Evolutionary conservation across 73 alveolate species (phyloP), one percentile per base, ranked within the genome.

Genomic region (Breviolum minutum): DNA sequence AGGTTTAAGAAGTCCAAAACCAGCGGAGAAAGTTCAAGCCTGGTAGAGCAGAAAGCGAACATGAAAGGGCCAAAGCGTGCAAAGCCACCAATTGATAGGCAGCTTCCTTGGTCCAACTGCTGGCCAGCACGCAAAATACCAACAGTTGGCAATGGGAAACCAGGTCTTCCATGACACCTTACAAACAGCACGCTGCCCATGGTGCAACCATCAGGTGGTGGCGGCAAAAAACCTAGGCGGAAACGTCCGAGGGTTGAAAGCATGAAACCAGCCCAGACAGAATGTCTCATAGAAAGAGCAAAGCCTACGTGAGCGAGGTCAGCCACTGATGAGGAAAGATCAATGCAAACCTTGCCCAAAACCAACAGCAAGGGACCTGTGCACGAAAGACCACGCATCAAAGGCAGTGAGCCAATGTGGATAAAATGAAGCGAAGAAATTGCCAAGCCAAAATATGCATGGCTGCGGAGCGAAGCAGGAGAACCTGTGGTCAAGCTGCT

Each of bases 31-130:
- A 69, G 30, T 30, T 62, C 95, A 9, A 60, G 30, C 70, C 95
- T 12, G 10, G 83, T 32, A 11, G 54, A 11, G 19, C 66, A 61
- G 66, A 63, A 87, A 32, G 40, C n/a, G 20, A 40, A 64, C 73
- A 69, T 10, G 54, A 66, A 29, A 12, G 32, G 30, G 20, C 66
- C 95, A 17, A 69, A 63, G 5, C 95, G 29, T 17, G 83, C 95
- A 30, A 87, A 87, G 68, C 74, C 79, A 19, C 79, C 54, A 26
- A 87, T 87, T 87, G 95, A 30, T 66, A 87, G 95, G 82, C 95
- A 87, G 95, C 95, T 87, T 30, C 95, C 95, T 22, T 66, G 76
- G 26, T 87, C 95, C 32, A 87, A n/a, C 83, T 87, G 95, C 83
- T 87, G 95, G 54, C 95, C 95, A 27, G 63, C 95, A 5, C 95